Evolutionary conservation across 768 basidiomycete genomes (phyloP), one percentile per base, ranked within the genome.

Genomic region (Termitomyces sp.): DNA sequence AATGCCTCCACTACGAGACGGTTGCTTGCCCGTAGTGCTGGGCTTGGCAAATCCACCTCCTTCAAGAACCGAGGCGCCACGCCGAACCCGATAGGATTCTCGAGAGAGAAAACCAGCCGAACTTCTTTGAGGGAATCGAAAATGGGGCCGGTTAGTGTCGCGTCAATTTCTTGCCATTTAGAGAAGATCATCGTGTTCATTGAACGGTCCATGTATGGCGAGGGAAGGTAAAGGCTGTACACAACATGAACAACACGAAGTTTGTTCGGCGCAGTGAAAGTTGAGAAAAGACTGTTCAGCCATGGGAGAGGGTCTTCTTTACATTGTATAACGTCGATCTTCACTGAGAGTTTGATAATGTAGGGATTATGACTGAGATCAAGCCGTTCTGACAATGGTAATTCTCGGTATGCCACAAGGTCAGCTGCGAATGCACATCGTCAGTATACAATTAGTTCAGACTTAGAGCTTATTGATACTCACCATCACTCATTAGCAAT

Each of bases 1-100:
- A 62, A 66, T 5, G 69, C 71, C 41, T 61, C 57, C 29, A 71
- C 47, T 21, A 53, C 54, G 27, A 70, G 56, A 17, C 67, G 56
- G 3, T 62, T 54, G 23, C 49, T 59, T n/a, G 59, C 59, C 43
- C 60, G 58, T 59, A 72, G 61, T 16, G 59, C 57, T 29, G 69
- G 69, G 45, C 68, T 70, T 45, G 62, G 54, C 34, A 72, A 60
- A 23, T 66, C 61, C 10, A 72, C 53, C 46, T 68, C 71, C 45
- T 64, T 62, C 56, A 72, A 57, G 34, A 72, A 70, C 25, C 69
- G 60, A 10, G 70, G 68, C 25, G 69, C 71, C 23, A 72, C 61
- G 14, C 62, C 65, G 41, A 66, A 66, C 8, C 67, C 68, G 45
- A 71, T 64, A 11, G 68, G 66, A 50, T 70, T 70, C 46, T 69